phyloP scores from a whole-genome alignment of 129 eudicot species.

The Logfia minima region DNA sequence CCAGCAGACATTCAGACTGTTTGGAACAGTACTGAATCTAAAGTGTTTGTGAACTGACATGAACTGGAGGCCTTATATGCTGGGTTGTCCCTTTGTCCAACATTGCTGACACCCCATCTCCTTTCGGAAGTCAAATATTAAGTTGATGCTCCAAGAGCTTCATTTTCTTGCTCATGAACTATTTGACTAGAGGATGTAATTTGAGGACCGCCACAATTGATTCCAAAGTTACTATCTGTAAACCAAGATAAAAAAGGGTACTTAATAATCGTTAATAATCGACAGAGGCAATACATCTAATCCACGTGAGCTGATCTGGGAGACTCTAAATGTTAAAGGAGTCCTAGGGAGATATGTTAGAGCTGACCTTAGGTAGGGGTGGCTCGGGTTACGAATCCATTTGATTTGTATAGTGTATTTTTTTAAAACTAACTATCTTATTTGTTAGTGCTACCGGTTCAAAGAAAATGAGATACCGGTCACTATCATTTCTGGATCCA shows the following conservation, averaged over 20 bases:
- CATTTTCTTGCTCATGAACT: slow-evolving; percentile 50
- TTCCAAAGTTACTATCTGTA: slow-evolving; percentile 72
- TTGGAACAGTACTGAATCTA: slow-evolving; percentile 73
- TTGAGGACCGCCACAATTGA: slow-evolving; percentile 69
- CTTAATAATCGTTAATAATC: too few relatives aligned
- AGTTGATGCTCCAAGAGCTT: slow-evolving; percentile 59
- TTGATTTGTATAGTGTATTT: too few relatives aligned
- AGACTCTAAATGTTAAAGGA: too few relatives aligned
- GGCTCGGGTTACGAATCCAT: too few relatives aligned
- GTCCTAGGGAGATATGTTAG: too few relatives aligned
- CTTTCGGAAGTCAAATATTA: slow-evolving; percentile 41
- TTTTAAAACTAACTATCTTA: too few relatives aligned
- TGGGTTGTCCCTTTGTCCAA: slow-evolving; percentile 52
- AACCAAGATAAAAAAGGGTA: too few relatives aligned
- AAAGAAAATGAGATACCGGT: too few relatives aligned
- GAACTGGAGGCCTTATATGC: slow-evolving; percentile 27
- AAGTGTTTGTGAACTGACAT: slow-evolving; percentile 51
- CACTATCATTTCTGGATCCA: too few relatives aligned
- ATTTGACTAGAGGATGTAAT: slow-evolving; percentile 39
- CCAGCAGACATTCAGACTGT: slow-evolving; percentile 78
- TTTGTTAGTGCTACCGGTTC: too few relatives aligned
- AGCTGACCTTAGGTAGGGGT: too few relatives aligned
- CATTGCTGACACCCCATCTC: slow-evolving; percentile 92
- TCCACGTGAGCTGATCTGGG: slow-evolving; percentile 44
- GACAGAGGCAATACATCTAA: too few relatives aligned